Conservation (phyloP, 768 basidiomycete species). For the Lactarius quietus region DNA sequence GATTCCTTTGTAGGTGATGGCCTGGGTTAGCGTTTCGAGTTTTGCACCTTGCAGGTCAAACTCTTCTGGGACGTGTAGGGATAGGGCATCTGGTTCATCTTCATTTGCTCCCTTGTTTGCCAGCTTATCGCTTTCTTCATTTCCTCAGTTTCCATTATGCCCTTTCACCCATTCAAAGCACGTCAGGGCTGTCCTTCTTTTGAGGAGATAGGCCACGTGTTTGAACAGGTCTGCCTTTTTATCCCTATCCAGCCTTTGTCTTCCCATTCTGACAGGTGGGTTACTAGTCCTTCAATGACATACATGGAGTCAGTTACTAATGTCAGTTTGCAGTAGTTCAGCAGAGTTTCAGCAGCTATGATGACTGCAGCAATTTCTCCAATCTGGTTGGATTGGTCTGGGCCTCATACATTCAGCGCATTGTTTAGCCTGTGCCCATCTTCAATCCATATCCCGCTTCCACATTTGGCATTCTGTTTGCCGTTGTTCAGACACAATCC, state of each 20-base stretch:
- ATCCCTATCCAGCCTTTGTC: constrained; percentile 1
- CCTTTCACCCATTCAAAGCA: constrained; percentile 4
- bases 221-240: neutral
- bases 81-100: neutral
- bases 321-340: too few species aligned
- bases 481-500: too few species aligned
- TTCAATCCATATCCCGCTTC: too few species aligned
- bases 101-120: neutral
- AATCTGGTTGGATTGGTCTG: too few species aligned
- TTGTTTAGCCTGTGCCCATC: too few species aligned
- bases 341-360: neutral
- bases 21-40: too few species aligned
- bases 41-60: too few species aligned
- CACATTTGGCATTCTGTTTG: too few species aligned
- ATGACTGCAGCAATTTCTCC: too few species aligned
- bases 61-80: neutral
- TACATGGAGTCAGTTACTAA: neutral
- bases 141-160: neutral
- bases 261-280: neutral
- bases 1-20: too few species aligned
- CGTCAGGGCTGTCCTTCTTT: neutral
- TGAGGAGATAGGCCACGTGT: neutral
- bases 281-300: neutral
- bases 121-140: too few species aligned
- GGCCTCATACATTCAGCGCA: too few species aligned